phyloP scores from a whole-genome alignment of 2,329 filamentous ascomycete genomes.

The Aureobasidium melanogenum region DNA sequence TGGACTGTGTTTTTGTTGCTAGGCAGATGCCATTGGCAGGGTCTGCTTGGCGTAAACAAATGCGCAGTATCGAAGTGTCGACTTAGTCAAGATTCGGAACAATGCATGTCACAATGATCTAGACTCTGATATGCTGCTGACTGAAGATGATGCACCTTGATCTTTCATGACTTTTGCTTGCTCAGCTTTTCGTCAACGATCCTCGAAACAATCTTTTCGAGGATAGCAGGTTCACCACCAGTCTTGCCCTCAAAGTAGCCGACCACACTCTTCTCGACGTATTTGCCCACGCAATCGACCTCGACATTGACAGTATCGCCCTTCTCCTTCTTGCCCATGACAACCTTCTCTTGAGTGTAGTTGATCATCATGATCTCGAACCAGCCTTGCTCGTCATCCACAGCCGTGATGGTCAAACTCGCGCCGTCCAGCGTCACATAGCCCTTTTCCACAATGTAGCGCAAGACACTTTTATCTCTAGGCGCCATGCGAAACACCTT shows the following conservation, averaged over 20 bases:
- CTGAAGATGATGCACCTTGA: too few species aligned
- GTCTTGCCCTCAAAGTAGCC: constrained; percentile 61
- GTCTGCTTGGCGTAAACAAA: too few species aligned
- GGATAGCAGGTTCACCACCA: constrained; percentile 40
- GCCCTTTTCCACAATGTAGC: constrained; percentile 92
- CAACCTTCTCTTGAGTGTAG: constrained; percentile 89
- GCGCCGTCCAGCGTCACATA: constrained; percentile 92
- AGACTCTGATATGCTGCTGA: too few species aligned
- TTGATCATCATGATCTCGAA: constrained; percentile 95
- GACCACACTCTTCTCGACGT: constrained; percentile 80
- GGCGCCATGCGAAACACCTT: constrained; percentile 78
- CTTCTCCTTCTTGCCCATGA: constrained; percentile 66
- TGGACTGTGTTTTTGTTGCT: too few species aligned
- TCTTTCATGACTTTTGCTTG: neutral
- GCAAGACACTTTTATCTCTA: constrained; percentile 57
- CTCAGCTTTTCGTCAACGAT: constrained; percentile 64
- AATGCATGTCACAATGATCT: too few species aligned
- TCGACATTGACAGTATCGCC: constrained; percentile 86
- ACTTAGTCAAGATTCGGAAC: too few species aligned
- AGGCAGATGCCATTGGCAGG: too few species aligned
- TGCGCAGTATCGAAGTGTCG: too few species aligned
- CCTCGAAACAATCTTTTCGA: constrained; percentile 50
- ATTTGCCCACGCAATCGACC: constrained; percentile 82
- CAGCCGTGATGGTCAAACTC: constrained; percentile 82
- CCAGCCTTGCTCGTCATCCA: constrained; percentile 75